These are phyloP conservation scores for Notholithocarpus densiflorus DNA, from an alignment of 306 rosid genomes.

Conservation along the genomic window DNA sequence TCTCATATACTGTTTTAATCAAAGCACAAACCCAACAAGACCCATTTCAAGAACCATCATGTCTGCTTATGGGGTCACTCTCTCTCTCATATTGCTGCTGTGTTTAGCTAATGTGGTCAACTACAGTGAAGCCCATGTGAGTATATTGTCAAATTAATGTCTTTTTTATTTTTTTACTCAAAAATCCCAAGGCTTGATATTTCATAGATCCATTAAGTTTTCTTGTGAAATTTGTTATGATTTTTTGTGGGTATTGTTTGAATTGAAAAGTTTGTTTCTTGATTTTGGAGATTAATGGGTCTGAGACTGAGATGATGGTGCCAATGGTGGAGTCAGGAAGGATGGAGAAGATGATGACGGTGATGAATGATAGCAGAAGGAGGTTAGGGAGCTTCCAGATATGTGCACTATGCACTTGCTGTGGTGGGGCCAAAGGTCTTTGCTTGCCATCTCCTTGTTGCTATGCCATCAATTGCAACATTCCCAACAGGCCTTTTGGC, in stretches of 20 bases:
- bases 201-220: slow-evolving; percentile 25
- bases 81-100: slow-evolving; percentile 58
- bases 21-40: slow-evolving; percentile 23
- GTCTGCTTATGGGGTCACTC: slow-evolving; percentile 50
- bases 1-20: slow-evolving; percentile 10
- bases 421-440: slow-evolving; percentile 89
- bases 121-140: slow-evolving; percentile 47
- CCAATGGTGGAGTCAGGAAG: slow-evolving; percentile 65
- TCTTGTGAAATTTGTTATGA: neutral
- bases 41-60: slow-evolving; percentile 42
- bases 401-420: slow-evolving; percentile 95
- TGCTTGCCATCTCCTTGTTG: slow-evolving; percentile 99
- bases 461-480: slow-evolving; percentile 98
- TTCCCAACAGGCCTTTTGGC: slow-evolving; percentile 95
- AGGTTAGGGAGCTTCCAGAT: slow-evolving; percentile 82
- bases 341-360: slow-evolving; percentile 51
- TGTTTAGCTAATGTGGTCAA: slow-evolving; percentile 37
- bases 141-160: slow-evolving; percentile 11
- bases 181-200: slow-evolving; percentile 10
- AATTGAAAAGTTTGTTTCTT: slow-evolving; percentile 33
- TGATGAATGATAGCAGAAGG: slow-evolving; percentile 85
- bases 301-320: slow-evolving; percentile 51
- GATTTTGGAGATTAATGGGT: slow-evolving; percentile 64
- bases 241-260: slow-evolving; percentile 31
- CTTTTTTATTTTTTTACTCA: neutral